A percentile compares a stretch with the other conserved stretches of the same genome.
These are phyloP conservation scores for Peronosclerospora sorghi DNA, from an alignment of 352 stramenopile genomes.

Conservation along the genomic window DNA sequence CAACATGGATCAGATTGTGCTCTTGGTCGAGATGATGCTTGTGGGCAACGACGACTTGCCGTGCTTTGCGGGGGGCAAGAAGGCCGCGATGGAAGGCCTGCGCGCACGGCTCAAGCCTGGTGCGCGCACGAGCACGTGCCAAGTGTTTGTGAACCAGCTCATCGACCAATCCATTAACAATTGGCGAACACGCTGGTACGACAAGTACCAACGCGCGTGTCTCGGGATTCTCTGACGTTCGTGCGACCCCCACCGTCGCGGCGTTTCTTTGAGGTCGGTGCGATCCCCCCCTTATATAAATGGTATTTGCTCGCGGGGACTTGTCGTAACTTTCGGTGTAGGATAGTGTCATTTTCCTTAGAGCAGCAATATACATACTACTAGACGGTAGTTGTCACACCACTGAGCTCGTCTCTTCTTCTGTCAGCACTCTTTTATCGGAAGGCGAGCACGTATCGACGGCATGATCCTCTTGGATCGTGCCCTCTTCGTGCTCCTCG, in stretches of 20 bases:
- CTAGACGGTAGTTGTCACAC: slow-evolving; percentile 6
- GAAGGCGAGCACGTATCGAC: slow-evolving; percentile 26
- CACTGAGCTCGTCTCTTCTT: slow-evolving; percentile 10
- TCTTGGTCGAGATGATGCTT: slow-evolving; percentile 95
- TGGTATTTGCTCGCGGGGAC: slow-evolving; percentile 5
- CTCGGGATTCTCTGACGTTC: slow-evolving; percentile 67
- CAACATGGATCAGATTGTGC: slow-evolving; percentile 91
- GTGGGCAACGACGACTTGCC: slow-evolving; percentile 76
- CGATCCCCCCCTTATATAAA: slow-evolving; percentile 20
- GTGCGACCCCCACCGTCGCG: slow-evolving; percentile 2
- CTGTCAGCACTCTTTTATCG: slow-evolving; percentile 15
- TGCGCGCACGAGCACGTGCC: slow-evolving; percentile 67
- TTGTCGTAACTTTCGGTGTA: no score
- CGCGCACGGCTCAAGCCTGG: slow-evolving; percentile 64
- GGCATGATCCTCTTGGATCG: slow-evolving; percentile 30
- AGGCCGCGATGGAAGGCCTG: slow-evolving; percentile 65
- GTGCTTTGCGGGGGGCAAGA: slow-evolving; percentile 79
- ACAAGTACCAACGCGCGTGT: slow-evolving; percentile 85
- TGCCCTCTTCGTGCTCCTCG: slow-evolving; percentile 17
- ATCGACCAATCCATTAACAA: slow-evolving; percentile 86
- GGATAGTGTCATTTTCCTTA: no score
- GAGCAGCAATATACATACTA: no score
- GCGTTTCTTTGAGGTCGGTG: slow-evolving; percentile 26
- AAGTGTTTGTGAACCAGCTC: slow-evolving; percentile 76
- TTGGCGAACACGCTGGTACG: slow-evolving; percentile 84